Evolutionary conservation across 495 filamentous ascomycete species (phyloP).

Genomic region (Cercophora sp.): DNA sequence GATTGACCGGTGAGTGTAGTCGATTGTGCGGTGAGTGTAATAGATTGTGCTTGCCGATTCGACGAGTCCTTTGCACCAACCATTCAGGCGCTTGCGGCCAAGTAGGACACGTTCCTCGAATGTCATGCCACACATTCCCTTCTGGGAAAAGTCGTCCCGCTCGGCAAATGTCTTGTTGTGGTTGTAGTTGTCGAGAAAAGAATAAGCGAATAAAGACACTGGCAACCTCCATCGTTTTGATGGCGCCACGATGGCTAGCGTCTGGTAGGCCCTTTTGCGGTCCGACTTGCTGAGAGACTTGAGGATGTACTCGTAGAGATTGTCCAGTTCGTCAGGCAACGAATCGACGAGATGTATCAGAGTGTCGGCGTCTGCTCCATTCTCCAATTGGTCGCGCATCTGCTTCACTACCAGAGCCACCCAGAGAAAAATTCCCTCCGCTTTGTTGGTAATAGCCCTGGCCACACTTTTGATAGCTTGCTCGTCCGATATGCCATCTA

Average conservation of each 20-base stretch:
- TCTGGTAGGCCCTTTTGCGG: not conserved
- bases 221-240: not conserved
- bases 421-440: constrained; percentile 17
- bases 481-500: constrained; percentile 17
- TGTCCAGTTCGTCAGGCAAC: constrained; percentile 1
- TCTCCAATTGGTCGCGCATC: constrained; percentile 7
- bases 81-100: not conserved
- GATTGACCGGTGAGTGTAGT: constrained; percentile 6
- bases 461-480: not conserved
- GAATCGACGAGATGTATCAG: not conserved
- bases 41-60: not conserved
- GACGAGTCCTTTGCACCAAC: not conserved
- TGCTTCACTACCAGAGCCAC: constrained; percentile 6
- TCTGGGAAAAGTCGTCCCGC: not conserved
- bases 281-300: not conserved
- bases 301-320: constrained; percentile 1
- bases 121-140: not conserved
- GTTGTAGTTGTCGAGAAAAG: constrained; percentile 8
- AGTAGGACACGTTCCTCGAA: not conserved
- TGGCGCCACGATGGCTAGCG: not conserved
- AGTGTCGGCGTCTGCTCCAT: not conserved
- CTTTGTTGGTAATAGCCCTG: not conserved
- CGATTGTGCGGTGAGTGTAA: not conserved
- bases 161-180: not conserved
- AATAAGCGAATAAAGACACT: not conserved